Evolutionary conservation across 768 basidiomycete genomes (phyloP), one percentile per base, ranked within the genome.

Genomic region (Termitomyces sp.): DNA sequence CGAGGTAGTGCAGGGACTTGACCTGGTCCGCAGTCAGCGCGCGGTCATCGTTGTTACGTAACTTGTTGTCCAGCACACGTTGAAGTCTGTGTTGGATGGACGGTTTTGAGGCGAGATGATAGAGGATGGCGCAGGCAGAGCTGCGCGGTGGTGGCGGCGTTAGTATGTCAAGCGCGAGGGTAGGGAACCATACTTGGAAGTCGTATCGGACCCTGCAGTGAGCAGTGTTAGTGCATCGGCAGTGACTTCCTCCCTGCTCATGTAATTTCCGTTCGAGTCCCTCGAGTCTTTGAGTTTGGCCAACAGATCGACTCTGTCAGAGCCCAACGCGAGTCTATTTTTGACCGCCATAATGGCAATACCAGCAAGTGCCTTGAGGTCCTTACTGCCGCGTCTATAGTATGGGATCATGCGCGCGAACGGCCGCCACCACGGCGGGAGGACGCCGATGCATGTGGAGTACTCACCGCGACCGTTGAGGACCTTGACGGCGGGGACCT

Each of bases 201-300:
- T 96, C 1, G 94, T 97, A 64, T 97, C 94, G 3, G 88, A 89
- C 1, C 93, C 93, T 5, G 91, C 91, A 60, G 94, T 93, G 17
- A 94, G 78, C 48, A 93, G 82, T 0, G 92, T 93, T 19, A 91
- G 70, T 44, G 89, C 88, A 72, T 97, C 94, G 0, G 93, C 93
- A 0, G 92, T 96, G 55, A 97, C 72, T 66, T 96, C 94, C 62
- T 83, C 84, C 28, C 79, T 77, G 0, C 88, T 84, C 88, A 97
- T 87, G 1, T 79, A 83, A 3, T 91, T 83, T 16, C 94, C 94
- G n/a, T 79, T 70, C 47, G 85, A 82, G 30, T 32, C 30, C 10
- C 30, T 8, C 30, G 9, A 32, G 43, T 79, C 72, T 65, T 92
- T 88, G 3, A 97, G 76, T 68, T 91, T 91, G 64, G 85, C 84